Conservation (phyloP, 371 early-diverging fungal genomes). For the Dipsacomyces acuminosporus region DNA sequence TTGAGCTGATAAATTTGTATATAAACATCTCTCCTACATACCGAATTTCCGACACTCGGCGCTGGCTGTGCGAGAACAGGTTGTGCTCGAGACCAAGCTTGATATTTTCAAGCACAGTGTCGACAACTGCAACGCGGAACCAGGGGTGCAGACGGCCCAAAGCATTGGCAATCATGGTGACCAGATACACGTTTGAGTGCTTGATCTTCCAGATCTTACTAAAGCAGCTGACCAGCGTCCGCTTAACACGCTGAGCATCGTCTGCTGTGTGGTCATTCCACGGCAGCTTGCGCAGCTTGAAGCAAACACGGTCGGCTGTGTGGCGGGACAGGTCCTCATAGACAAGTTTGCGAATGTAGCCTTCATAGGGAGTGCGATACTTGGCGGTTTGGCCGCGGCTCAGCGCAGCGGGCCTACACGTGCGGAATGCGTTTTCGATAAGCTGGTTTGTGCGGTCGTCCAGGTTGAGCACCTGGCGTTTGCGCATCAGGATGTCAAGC, state of each 20-base stretch:
- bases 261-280: slow-evolving; percentile 60
- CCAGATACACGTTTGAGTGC: slow-evolving; percentile 73
- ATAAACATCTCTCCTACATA: slow-evolving; percentile 91
- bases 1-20: slow-evolving; percentile 76
- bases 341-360: slow-evolving; percentile 79
- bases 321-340: slow-evolving; percentile 71
- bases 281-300: slow-evolving; percentile 77
- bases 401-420: slow-evolving; percentile 79
- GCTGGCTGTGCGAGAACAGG: slow-evolving; percentile 85
- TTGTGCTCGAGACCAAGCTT: slow-evolving; percentile 85
- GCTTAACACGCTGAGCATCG: slow-evolving; percentile 32
- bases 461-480: slow-evolving; percentile 73
- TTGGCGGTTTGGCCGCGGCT: slow-evolving; percentile 29
- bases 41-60: slow-evolving; percentile 71
- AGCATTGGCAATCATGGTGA: slow-evolving; percentile 77
- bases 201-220: slow-evolving; percentile 91
- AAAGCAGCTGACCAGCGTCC: slow-evolving; percentile 53
- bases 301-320: slow-evolving; percentile 62
- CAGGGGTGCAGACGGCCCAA: slow-evolving; percentile 75
- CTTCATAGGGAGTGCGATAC: slow-evolving; percentile 53
- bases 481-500: slow-evolving; percentile 82
- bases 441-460: slow-evolving; percentile 80
- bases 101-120: slow-evolving; percentile 83
- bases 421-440: slow-evolving; percentile 91
- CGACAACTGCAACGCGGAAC: slow-evolving; percentile 83